phyloP scores from a whole-genome alignment of 495 filamentous ascomycete species.

The Hyaloscypha bicolor region DNA sequence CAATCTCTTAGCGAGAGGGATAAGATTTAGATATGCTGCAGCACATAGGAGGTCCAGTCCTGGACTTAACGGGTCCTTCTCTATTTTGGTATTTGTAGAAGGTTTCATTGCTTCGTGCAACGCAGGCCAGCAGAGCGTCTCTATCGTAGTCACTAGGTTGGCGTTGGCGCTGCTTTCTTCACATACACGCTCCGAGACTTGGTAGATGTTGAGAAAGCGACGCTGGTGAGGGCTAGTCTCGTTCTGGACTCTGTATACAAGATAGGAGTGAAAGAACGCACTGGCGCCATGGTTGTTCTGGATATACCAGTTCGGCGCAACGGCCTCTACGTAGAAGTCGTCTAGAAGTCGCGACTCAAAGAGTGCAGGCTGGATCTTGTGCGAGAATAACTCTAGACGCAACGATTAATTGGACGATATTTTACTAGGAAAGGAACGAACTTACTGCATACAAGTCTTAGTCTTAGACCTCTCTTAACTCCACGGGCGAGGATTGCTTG shows the following conservation, averaged over 20 bases:
- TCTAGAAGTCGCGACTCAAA: constrained; percentile 27
- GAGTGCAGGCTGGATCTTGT: constrained; percentile 22
- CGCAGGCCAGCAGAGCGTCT: constrained; percentile 26
- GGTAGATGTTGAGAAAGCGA: constrained; percentile 19
- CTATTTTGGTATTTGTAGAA: not conserved
- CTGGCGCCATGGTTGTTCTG: constrained; percentile 15
- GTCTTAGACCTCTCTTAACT: constrained; percentile 17
- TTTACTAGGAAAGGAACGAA: no score
- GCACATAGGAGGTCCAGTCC: constrained; percentile 19
- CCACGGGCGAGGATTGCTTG: constrained; percentile 17
- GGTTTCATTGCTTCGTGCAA: not conserved
- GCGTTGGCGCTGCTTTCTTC: not conserved
- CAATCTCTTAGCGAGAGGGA: constrained; percentile 22
- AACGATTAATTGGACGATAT: no score
- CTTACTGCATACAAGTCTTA: constrained; percentile 24
- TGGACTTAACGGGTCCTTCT: constrained; percentile 8
- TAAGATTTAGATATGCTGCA: constrained; percentile 26
- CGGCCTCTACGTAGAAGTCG: not conserved
- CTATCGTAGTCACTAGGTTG: constrained; percentile 17
- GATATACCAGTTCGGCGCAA: not conserved
- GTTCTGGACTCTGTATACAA: constrained; percentile 27
- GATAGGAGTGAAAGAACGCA: constrained; percentile 29
- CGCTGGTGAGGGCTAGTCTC: constrained; percentile 11
- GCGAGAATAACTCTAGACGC: constrained; percentile 7
- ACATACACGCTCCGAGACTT: constrained; percentile 21